phyloP scores from a whole-genome alignment of 2,329 filamentous ascomycete genomes.

The Emergomyces pasteurianus region DNA sequence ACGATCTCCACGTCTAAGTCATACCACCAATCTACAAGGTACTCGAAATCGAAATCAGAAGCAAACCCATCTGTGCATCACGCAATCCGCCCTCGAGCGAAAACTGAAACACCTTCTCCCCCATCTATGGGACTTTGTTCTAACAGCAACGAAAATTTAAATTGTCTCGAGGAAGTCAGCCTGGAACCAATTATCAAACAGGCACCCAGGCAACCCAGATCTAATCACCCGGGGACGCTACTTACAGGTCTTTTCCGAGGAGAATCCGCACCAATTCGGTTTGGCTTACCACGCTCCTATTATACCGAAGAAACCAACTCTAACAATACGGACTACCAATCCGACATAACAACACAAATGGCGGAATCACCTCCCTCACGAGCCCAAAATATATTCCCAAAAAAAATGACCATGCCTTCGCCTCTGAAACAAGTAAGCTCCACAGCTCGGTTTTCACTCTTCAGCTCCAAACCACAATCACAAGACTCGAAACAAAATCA shows the following conservation, averaged over 20 bases:
- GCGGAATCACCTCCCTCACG: background rate
- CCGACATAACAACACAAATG: background rate
- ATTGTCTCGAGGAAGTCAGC: background rate
- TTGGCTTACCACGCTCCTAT: background rate
- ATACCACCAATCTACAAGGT: background rate
- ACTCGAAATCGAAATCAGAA: background rate
- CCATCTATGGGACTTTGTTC: background rate
- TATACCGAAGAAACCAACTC: background rate
- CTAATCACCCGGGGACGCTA: background rate
- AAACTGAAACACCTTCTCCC: constrained; percentile 2
- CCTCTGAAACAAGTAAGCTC: constrained; percentile 24
- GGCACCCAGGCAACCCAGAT: background rate
- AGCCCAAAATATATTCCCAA: constrained; percentile 13
- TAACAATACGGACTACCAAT: background rate
- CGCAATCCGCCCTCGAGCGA: constrained; percentile 4
- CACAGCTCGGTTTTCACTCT: constrained; percentile 32
- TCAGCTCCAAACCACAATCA: constrained; percentile 24
- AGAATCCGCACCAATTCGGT: background rate
- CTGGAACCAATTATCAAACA: background rate
- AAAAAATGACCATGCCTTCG: constrained; percentile 20
- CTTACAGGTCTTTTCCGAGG: constrained; percentile 1
- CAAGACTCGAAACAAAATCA: constrained; percentile 15
- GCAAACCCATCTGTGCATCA: background rate
- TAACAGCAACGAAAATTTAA: background rate
- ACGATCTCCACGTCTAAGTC: background rate